These are phyloP conservation scores for Kregervanrija pseudodelftensis DNA, from an alignment of 805 yeast genomes.

Conservation along the genomic window DNA sequence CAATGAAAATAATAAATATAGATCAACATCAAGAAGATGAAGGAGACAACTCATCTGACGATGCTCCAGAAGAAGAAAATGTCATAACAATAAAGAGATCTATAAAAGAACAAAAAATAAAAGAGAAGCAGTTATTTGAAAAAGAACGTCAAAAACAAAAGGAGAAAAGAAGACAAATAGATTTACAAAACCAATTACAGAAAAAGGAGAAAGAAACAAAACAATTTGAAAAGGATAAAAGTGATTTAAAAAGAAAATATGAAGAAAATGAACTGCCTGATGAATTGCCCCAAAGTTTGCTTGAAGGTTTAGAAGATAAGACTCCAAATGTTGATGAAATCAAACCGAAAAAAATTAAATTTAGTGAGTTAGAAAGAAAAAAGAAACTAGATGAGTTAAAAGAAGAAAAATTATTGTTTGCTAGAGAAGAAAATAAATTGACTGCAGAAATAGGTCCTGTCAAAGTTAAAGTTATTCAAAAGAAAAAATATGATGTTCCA, in stretches of 20 bases:
- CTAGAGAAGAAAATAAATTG: conserved; percentile 18
- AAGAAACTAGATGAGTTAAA: conserved; percentile 19
- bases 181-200: conserved; percentile 24
- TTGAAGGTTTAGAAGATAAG: conserved; percentile 24
- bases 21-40: not conserved
- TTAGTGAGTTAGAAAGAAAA: conserved; percentile 21
- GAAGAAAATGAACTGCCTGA: conserved; percentile 26
- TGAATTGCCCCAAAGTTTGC: conserved; percentile 33
- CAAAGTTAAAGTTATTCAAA: conserved; percentile 28
- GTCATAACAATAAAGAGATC: conserved; percentile 11
- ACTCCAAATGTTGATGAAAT: conserved; percentile 11
- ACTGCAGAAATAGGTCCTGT: conserved; percentile 37
- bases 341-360: conserved; percentile 6
- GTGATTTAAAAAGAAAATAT: conserved; percentile 3
- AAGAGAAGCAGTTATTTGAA: conserved; percentile 11
- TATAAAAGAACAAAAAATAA: conserved; percentile 19
- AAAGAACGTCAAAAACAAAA: conserved; percentile 21
- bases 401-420: not conserved
- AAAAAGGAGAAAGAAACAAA: conserved; percentile 22
- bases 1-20: not conserved
- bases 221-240: conserved; percentile 9
- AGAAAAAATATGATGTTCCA: conserved; percentile 17
- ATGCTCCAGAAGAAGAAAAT: conserved; percentile 46
- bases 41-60: conserved; percentile 29
- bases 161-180: conserved; percentile 28